phyloP scores from a whole-genome alignment of 1,139 yeast species.

The Magnusiomyces magnusii region DNA sequence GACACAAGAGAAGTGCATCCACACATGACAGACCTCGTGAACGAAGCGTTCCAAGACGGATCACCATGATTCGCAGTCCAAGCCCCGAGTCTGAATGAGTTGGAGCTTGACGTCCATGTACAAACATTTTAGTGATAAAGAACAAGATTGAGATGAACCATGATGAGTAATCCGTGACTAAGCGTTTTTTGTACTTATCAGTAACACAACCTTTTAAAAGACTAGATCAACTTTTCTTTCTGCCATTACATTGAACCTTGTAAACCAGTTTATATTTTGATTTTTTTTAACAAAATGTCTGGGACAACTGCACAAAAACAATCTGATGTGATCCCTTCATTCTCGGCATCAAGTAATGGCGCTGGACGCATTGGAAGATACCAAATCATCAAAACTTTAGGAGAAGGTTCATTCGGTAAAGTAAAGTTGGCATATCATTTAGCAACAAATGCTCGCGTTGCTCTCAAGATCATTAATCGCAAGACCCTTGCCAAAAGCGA shows the following conservation, averaged over 20 bases:
- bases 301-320: neutral
- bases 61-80: neutral
- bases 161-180: no score
- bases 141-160: no score
- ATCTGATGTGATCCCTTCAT: conserved; percentile 24
- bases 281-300: neutral
- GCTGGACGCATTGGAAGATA: conserved; percentile 72
- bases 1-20: neutral
- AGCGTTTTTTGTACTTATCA: no score
- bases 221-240: no score
- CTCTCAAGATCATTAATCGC: conserved; percentile 87
- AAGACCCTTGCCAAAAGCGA: conserved; percentile 92
- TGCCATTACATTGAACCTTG: no score
- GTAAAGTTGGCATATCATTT: conserved; percentile 92
- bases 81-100: neutral
- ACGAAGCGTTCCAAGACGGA: neutral
- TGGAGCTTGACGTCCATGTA: no score
- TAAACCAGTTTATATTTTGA: no score
- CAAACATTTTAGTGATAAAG: no score
- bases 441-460: conserved; percentile 89
- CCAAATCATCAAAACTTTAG: conserved; percentile 88
- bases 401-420: conserved; percentile 97
- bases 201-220: no score
- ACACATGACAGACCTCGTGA: neutral
- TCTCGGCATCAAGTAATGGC: conserved; percentile 15